These are phyloP conservation scores for Debaryomyces singareniensis DNA, from an alignment of 1,139 yeast species.

Conservation along the genomic window DNA sequence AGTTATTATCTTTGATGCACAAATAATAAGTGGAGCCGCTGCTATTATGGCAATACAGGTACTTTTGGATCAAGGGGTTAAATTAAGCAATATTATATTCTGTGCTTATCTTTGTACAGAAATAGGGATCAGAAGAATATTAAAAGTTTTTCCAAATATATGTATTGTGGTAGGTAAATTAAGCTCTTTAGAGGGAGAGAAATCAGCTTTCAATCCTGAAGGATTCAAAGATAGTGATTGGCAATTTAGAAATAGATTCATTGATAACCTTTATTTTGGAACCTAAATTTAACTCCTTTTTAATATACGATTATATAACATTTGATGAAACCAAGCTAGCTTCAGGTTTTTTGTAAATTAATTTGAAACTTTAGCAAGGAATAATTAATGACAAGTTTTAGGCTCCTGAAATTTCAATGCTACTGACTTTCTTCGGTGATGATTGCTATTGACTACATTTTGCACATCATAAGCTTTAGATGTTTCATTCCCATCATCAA, in stretches of 20 bases:
- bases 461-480: no score
- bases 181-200: slow-evolving; percentile 31
- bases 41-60: slow-evolving; percentile 93
- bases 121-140: slow-evolving; percentile 68
- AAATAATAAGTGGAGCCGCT: slow-evolving; percentile 88
- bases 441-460: no score
- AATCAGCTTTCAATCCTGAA: slow-evolving; percentile 26
- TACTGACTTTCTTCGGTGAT: no score
- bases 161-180: slow-evolving; percentile 66
- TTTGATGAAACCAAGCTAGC: no score
- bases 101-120: slow-evolving; percentile 76
- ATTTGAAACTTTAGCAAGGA: no score
- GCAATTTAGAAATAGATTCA: slow-evolving; percentile 65
- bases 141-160: slow-evolving; percentile 66
- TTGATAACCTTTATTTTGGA: slow-evolving; percentile 79
- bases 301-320: no score
- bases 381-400: no score
- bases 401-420: no score
- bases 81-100: slow-evolving; percentile 55
- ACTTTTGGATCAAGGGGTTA: slow-evolving; percentile 73
- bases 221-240: slow-evolving; percentile 40
- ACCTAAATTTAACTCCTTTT: no score
- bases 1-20: slow-evolving; percentile 77
- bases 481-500: no score
- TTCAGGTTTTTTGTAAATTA: no score